Conservation (phyloP, 495 filamentous ascomycete species). For the Pyronema omphalodes region DNA sequence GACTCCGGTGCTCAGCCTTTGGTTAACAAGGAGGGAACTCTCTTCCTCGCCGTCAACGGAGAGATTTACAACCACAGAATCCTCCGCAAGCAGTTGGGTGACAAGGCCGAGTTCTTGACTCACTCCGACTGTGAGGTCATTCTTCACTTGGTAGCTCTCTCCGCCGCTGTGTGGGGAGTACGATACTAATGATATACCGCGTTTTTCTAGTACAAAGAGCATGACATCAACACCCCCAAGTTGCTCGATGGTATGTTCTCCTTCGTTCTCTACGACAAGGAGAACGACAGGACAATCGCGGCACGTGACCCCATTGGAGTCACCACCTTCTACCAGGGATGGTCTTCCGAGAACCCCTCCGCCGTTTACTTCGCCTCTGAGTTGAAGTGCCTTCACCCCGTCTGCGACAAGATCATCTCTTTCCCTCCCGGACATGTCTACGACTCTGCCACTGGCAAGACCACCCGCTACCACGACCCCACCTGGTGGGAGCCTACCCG, state of each 20-base stretch:
- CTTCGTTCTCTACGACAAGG: constrained; percentile 92
- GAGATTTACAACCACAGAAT: constrained; percentile 99
- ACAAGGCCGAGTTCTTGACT: constrained; percentile 83
- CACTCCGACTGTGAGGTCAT: constrained; percentile 97
- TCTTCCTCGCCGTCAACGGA: constrained; percentile 92
- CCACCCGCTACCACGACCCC: constrained; percentile 76
- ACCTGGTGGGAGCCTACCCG: constrained; percentile 75
- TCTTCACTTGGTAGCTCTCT: constrained; percentile 64
- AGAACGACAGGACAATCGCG: constrained; percentile 71
- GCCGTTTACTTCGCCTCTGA: constrained; percentile 93
- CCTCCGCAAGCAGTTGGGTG: constrained; percentile 64
- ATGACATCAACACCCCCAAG: constrained; percentile 85
- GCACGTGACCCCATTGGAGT: constrained; percentile 94
- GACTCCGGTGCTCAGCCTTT: constrained; percentile 91
- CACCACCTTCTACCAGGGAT: constrained; percentile 90
- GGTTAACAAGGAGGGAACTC: constrained; percentile 69
- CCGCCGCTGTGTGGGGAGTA: background rate
- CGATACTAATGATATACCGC: constrained; percentile 17
- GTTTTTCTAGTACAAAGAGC: constrained; percentile 59
- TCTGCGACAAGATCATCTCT: constrained; percentile 83
- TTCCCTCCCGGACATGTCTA: constrained; percentile 94
- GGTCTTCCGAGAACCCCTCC: constrained; percentile 61
- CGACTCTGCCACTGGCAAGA: constrained; percentile 68
- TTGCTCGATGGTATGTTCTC: constrained; percentile 98
- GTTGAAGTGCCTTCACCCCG: constrained; percentile 78